Evolutionary conservation across 495 filamentous ascomycete genomes (phyloP).

Genomic region (Neurospora sp.): DNA sequence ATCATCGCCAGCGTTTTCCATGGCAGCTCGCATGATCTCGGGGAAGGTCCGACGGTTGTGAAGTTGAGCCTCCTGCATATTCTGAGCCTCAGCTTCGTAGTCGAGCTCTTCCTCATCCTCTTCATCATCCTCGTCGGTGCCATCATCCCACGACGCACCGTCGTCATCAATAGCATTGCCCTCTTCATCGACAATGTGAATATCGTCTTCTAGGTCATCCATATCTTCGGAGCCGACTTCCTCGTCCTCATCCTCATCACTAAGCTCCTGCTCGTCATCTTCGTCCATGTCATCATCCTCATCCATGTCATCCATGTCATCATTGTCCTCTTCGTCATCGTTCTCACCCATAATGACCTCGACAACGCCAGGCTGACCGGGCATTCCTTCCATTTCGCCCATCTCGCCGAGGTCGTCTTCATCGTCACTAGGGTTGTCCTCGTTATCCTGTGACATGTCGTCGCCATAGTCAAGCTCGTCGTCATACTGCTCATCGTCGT

Average conservation of each 20-base stretch:
- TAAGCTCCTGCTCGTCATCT: conserved; percentile 42
- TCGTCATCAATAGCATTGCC: conserved; percentile 44
- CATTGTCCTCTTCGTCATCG: conserved; percentile 52
- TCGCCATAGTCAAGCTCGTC: conserved; percentile 90
- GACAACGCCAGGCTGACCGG: conserved; percentile 64
- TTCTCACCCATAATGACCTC: conserved; percentile 81
- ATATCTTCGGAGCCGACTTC: conserved; percentile 39
- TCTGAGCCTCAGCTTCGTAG: conserved; percentile 36
- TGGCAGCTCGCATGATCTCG: conserved; percentile 47
- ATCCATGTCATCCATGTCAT: conserved; percentile 55
- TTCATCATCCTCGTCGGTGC: conserved; percentile 45
- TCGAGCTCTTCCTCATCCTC: conserved; percentile 45
- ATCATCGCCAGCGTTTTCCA: conserved; percentile 48
- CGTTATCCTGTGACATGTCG: conserved; percentile 64
- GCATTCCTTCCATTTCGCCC: conserved; percentile 75
- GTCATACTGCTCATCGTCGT: conserved; percentile 63
- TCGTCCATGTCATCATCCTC: conserved; percentile 62
- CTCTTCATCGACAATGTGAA: conserved; percentile 49
- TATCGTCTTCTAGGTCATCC: conserved; percentile 41
- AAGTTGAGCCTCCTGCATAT: conserved; percentile 30
- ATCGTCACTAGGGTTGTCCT: conserved; percentile 87
- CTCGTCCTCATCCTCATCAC: conserved; percentile 44
- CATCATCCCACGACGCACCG: conserved; percentile 44
- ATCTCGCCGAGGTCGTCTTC: conserved; percentile 72
- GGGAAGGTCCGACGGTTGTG: conserved; percentile 40